Evolutionary conservation across 306 rosid genomes (phyloP), one percentile per base, ranked within the genome.

Genomic region (Dicorynia guianensis): DNA sequence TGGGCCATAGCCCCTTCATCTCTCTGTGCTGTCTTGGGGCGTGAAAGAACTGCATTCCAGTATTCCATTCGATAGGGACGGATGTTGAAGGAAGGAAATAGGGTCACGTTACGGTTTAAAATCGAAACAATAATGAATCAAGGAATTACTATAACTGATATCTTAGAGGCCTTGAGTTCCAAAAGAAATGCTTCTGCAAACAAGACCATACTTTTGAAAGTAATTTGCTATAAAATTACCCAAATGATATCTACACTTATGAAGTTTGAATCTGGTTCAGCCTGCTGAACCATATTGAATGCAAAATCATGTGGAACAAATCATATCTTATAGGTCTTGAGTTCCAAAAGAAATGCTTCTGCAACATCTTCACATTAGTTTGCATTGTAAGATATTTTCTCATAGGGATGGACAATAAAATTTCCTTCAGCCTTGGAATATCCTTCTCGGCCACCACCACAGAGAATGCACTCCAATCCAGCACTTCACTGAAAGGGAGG

Each of bases 341-440:
- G 76, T 95, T 95, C 97, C 99, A 95, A 79, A 92, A 89, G 76
- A 95, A 95, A 85, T 95, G 99, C 74, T 81, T 92, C 77, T 95
- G 97, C 66, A 90, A 92, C 99, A 90, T 89, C 91, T 89, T 95
- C 88, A 95, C 97, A 71, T 92, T 92, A 43, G 59, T 89, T 77
- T 92, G 99, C 97, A 95, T 86, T 3, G 78, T 40, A 46, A 82
- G 79, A 80, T 95, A 95, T 80, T 84, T 90, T 78, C 81, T 80
- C 84, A 86, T 11, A 6, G 99, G 96, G 60, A 95, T 95, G 65
- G 99, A 91, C 86, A 80, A 3, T 66, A 95, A 76, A 83, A 95
- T 89, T 69, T 95, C 99, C 88, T 93, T 90, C 71, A 95, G 80
- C 65, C 74, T 85, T 35, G 92, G 97, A 69, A 95, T 92, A 79